These are phyloP conservation scores for Plasmodium gaboni DNA, from an alignment of 169 alveolate genomes.

Conservation along the genomic window DNA sequence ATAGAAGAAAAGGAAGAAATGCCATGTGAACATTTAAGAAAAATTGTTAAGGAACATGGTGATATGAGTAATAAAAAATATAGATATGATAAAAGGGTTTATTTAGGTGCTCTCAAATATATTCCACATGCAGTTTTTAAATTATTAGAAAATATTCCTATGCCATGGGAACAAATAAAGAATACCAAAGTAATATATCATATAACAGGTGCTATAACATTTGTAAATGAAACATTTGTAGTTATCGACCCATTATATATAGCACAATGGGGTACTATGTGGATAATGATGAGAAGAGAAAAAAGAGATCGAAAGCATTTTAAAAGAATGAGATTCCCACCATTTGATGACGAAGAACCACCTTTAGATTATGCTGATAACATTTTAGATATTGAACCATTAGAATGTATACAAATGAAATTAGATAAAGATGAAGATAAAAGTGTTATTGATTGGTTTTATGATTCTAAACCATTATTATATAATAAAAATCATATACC, in stretches of 20 bases:
- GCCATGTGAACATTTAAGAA: conserved; percentile 99
- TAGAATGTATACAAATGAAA: conserved; percentile 98
- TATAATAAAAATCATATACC: conserved; percentile 84
- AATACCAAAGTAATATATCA: conserved; percentile 98
- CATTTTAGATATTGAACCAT: conserved; percentile 98
- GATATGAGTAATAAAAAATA: conserved; percentile 97
- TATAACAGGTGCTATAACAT: conserved; percentile 99
- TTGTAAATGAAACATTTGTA: conserved; percentile 98
- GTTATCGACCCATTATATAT: conserved; percentile 99
- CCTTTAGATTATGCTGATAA: conserved; percentile 99
- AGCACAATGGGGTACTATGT: conserved; percentile 99
- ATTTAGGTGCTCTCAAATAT: conserved; percentile 98
- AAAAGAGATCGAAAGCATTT: conserved; percentile 99
- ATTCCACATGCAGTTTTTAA: conserved; percentile 99
- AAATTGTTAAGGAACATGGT: conserved; percentile 98
- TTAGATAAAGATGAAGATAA: conserved; percentile 98
- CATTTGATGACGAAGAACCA: conserved; percentile 99
- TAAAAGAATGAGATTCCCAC: conserved; percentile 99
- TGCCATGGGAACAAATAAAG: conserved; percentile 99
- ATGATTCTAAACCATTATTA: conserved; percentile 84
- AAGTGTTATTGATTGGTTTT: conserved; percentile 99
- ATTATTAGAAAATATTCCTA: conserved; percentile 98
- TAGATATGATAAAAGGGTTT: conserved; percentile 97
- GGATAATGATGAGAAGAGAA: conserved; percentile 99
- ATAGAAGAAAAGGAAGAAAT: conserved; percentile 85